A percentile compares a stretch with the other conserved stretches of the same genome.
Conservation (phyloP, 1,139 yeast genomes). For the Sugiyamaella sp. region DNA sequence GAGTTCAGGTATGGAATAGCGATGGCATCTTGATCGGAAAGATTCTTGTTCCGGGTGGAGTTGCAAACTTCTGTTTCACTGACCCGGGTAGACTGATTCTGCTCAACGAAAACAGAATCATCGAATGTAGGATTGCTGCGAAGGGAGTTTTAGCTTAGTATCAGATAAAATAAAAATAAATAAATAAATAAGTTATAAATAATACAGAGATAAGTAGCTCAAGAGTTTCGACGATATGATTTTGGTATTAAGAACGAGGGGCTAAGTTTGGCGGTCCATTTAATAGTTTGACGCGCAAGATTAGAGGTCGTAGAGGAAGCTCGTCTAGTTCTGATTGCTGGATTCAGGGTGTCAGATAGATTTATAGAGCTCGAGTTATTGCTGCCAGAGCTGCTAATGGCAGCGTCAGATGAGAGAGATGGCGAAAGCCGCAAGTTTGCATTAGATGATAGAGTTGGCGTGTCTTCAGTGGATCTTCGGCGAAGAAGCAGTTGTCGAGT, state of each 20-base stretch:
- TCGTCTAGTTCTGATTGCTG: constrained; percentile 4
- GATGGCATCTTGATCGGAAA: constrained; percentile 37
- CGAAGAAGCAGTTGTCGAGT: constrained; percentile 11
- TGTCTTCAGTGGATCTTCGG: constrained; percentile 13
- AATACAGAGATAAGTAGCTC: background rate
- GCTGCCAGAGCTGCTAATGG: constrained; percentile 11
- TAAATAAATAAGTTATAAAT: background rate
- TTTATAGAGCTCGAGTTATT: constrained; percentile 5
- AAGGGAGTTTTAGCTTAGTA: constrained; percentile 26
- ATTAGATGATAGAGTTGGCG: constrained; percentile 4
- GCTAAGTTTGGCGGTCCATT: constrained; percentile 22
- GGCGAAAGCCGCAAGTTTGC: constrained; percentile 5
- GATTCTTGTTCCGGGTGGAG: constrained; percentile 33
- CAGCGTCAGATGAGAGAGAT: constrained; percentile 7
- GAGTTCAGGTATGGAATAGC: constrained; percentile 39
- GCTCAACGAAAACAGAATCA: constrained; percentile 32
- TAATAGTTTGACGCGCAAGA: constrained; percentile 21
- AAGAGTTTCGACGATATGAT: constrained; percentile 22
- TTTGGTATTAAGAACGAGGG: constrained; percentile 24
- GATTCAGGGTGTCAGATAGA: background rate
- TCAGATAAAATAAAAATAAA: background rate
- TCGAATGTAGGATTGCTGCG: constrained; percentile 29
- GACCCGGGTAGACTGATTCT: constrained; percentile 31
- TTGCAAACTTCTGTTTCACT: constrained; percentile 38
- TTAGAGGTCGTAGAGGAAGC: constrained; percentile 11